Conservation (phyloP, 805 yeast species). For the Monosporozyma servazzii region DNA sequence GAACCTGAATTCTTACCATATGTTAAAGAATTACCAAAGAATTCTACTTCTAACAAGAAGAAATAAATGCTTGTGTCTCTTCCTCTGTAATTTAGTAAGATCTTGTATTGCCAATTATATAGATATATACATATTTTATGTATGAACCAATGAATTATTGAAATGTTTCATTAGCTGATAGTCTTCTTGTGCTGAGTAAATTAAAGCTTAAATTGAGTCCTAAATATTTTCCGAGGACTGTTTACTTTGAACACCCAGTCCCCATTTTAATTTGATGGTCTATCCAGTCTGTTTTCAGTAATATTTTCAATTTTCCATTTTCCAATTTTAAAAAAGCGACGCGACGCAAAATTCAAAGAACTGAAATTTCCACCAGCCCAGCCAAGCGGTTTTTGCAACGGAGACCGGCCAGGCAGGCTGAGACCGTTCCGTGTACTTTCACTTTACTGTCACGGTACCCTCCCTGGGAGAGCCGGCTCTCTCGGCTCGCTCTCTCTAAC, state of each 20-base stretch:
- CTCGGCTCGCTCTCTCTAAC: no score
- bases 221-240: neutral
- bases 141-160: neutral
- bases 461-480: no score
- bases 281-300: neutral
- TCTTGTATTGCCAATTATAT: neutral
- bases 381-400: no score
- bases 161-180: neutral
- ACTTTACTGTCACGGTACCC: no score
- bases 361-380: neutral
- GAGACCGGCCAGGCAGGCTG: neutral
- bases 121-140: neutral
- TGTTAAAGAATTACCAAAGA: constrained; percentile 86
- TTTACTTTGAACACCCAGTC: neutral
- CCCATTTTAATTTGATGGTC: neutral
- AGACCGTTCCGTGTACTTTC: neutral
- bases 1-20: constrained; percentile 95
- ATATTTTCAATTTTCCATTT: neutral
- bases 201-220: neutral
- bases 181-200: neutral
- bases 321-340: neutral
- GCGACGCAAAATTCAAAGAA: neutral
- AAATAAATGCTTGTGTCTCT: constrained; percentile 10
- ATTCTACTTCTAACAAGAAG: constrained; percentile 67
- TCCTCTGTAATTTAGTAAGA: neutral